Evolutionary conservation across 1,139 yeast genomes (phyloP).

Genomic region (Geotrichum klebahnii): DNA sequence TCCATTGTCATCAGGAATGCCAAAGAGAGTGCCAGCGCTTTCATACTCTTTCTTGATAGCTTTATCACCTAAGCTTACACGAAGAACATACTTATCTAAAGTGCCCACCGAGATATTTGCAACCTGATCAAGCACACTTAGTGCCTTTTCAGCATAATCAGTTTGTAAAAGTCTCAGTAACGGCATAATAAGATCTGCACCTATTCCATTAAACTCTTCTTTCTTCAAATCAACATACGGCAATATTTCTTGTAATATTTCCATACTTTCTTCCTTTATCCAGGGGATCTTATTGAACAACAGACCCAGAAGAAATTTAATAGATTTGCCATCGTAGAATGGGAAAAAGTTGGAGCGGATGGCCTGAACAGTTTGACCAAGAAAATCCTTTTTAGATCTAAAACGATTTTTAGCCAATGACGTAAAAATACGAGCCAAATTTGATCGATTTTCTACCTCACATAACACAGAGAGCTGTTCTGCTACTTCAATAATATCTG

Average conservation of each 20-base stretch:
- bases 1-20: slow-evolving; percentile 94
- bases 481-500: slow-evolving; percentile 30
- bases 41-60: slow-evolving; percentile 77
- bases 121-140: slow-evolving; percentile 85
- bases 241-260: slow-evolving; percentile 64
- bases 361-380: slow-evolving; percentile 72
- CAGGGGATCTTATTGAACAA: slow-evolving; percentile 71
- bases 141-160: slow-evolving; percentile 80
- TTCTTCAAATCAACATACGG: slow-evolving; percentile 73
- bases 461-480: slow-evolving; percentile 56
- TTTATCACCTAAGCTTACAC: slow-evolving; percentile 85
- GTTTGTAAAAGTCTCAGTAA: slow-evolving; percentile 75
- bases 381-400: slow-evolving; percentile 82
- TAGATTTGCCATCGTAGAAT: slow-evolving; percentile 64
- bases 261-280: slow-evolving; percentile 78
- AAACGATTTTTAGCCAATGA: slow-evolving; percentile 76
- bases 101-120: slow-evolving; percentile 83
- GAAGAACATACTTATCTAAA: slow-evolving; percentile 81
- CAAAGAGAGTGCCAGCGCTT: slow-evolving; percentile 83
- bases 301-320: slow-evolving; percentile 72
- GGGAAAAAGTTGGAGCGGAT: slow-evolving; percentile 69
- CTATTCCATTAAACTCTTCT: slow-evolving; percentile 81
- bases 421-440: slow-evolving; percentile 66
- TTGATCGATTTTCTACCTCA: slow-evolving; percentile 51
- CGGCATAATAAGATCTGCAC: slow-evolving; percentile 93